phyloP scores from a whole-genome alignment of 1,139 yeast genomes.

The Lodderomyces orthopsilosis region DNA sequence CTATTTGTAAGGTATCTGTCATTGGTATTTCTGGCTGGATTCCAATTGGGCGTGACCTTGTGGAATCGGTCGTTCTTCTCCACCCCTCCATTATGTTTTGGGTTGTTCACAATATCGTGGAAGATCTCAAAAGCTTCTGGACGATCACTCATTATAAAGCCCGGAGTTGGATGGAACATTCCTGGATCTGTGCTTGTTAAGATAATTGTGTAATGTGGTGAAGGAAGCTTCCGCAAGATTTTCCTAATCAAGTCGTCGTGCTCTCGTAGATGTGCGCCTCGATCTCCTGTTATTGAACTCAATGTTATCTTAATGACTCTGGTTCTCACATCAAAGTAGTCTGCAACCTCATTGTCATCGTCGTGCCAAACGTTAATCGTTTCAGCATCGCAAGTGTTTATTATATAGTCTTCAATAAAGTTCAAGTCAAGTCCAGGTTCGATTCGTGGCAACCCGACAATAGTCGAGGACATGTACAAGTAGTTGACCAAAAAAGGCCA shows the following conservation, averaged over 20 bases:
- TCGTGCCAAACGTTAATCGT: constrained; percentile 34
- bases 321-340: constrained; percentile 56
- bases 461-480: constrained; percentile 58
- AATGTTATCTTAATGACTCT: constrained; percentile 59
- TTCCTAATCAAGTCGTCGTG: constrained; percentile 54
- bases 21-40: constrained; percentile 31
- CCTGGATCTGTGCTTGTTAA: constrained; percentile 34
- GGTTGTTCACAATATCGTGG: constrained; percentile 46
- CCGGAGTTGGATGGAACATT: constrained; percentile 33
- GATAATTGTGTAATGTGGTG: constrained; percentile 59
- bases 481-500: constrained; percentile 58
- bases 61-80: constrained; percentile 53
- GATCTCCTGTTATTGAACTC: constrained; percentile 30
- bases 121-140: constrained; percentile 43
- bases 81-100: constrained; percentile 44
- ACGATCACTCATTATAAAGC: constrained; percentile 20
- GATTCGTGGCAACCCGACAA: constrained; percentile 59
- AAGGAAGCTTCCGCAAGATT: constrained; percentile 61
- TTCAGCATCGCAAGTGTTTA: constrained; percentile 49
- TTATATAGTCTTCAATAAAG: constrained; percentile 41
- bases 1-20: constrained; percentile 31
- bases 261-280: constrained; percentile 14
- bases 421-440: constrained; percentile 44
- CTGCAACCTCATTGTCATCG: constrained; percentile 40
- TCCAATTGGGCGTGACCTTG: constrained; percentile 35